Evolutionary conservation across 2,329 filamentous ascomycete species (phyloP), one percentile per base, ranked within the genome.

Genomic region (Cryphonectria parasitica): DNA sequence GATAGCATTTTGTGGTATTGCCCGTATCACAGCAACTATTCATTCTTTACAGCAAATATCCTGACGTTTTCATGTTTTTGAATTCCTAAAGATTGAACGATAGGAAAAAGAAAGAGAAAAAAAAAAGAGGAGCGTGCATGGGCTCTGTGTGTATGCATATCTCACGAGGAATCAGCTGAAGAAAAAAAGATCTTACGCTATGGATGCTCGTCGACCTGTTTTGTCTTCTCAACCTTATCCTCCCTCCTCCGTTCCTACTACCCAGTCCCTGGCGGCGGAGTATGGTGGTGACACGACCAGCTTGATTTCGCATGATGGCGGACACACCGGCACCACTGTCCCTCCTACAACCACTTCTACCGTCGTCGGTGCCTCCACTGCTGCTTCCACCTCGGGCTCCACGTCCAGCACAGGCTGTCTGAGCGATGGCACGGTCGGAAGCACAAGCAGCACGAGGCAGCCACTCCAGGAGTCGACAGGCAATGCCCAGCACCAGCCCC

Each of bases 381-480:
- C 45, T 49, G 45, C 45, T n/a, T 49, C 54, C 13, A 8, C 13
- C 52, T 31, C 39, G n/a, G 15, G 28, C 64, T 54, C 41, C 25
- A 64, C 3, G 22, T 56, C 19, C 25, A 54, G 10, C 43, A 63
- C 39, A 28, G 64, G 68, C 25, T 61, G 62, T 22, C 62, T 64
- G 15, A 43, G 62, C 31, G 61, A 68, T 8, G 63, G 63, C 39
- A 58, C 49, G n/a, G 52, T 28, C 31, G 31, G 56, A 19, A 31
- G 36, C 34, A 64, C 39, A 25, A 64, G 41, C 45, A 69, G 75
- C 72, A 49, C 22, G 22, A 76, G 84, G 71, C 79, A 83, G 71
- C 86, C 87, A 41, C 81, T 89, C 52, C 80, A 84, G 70, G 86
- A 89, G 75, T 83, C 85, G 28, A 85, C 82, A 17, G 83, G 84